These are phyloP conservation scores for Monilinia fructicola DNA, from an alignment of 2,329 filamentous ascomycete species.

Conservation along the genomic window DNA sequence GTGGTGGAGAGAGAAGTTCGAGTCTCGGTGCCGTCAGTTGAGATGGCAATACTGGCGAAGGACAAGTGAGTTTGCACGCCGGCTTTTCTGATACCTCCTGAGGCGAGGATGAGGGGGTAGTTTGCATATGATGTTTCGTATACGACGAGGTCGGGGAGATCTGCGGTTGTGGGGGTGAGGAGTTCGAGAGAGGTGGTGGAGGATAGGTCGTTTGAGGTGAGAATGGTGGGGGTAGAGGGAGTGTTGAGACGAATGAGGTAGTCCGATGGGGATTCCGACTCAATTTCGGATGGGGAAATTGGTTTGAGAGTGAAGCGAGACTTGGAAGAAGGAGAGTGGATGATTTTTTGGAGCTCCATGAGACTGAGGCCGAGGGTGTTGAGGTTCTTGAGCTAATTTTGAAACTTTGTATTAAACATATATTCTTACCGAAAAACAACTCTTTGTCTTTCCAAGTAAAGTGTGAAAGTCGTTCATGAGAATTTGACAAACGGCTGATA, in stretches of 20 bases:
- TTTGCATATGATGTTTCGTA: conserved; percentile 49
- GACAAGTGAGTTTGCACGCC: conserved; percentile 42
- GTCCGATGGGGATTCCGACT: conserved; percentile 28
- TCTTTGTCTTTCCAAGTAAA: neutral
- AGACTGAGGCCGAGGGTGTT: conserved; percentile 42
- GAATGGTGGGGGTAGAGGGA: conserved; percentile 24
- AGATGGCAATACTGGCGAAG: conserved; percentile 39
- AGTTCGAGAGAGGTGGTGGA: conserved; percentile 37
- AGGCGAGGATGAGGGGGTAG: conserved; percentile 46
- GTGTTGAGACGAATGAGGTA: conserved; percentile 44
- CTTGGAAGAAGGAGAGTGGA: conserved; percentile 42
- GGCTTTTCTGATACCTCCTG: conserved; percentile 45
- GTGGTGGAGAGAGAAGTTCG: conserved; percentile 32
- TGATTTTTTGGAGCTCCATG: conserved; percentile 42
- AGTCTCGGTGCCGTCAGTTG: conserved; percentile 38
- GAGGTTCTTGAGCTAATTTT: conserved; percentile 24
- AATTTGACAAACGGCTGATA: neutral
- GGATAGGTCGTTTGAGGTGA: conserved; percentile 27
- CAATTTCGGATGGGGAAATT: conserved; percentile 34
- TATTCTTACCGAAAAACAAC: conserved; percentile 25
- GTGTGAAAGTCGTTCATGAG: neutral
- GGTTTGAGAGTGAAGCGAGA: conserved; percentile 43
- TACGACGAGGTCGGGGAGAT: conserved; percentile 46
- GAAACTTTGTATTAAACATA: conserved; percentile 42
- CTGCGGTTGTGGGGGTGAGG: conserved; percentile 40